Evolutionary conservation across 345 rosid genomes (phyloP).

Genomic region (Salix exigua): DNA sequence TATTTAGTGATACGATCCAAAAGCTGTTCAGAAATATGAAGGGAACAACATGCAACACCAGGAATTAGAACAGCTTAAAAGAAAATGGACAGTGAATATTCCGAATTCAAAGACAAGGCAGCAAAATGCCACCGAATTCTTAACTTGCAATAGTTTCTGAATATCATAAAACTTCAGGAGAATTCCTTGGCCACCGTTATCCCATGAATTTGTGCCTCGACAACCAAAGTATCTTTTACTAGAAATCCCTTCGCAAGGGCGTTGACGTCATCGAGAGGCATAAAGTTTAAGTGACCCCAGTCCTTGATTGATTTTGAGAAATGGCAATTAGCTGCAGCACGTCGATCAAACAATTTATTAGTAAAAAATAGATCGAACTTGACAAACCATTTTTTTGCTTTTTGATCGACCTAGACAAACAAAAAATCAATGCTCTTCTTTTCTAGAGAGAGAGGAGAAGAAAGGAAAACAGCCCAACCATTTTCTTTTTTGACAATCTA

Average conservation of each 20-base stretch:
- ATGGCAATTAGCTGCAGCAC: neutral
- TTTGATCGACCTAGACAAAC: no score
- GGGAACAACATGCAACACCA: neutral
- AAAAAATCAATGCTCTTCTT: no score
- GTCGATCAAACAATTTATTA: neutral
- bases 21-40: no score
- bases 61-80: neutral
- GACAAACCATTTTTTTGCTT: neutral
- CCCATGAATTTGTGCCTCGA: neutral
- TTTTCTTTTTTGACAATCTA: neutral
- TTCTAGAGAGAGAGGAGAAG: no score
- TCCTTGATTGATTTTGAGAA: neutral
- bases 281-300: neutral
- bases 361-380: neutral
- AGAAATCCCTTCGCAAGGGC: neutral
- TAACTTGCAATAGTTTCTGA: neutral
- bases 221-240: neutral
- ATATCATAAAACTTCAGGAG: neutral
- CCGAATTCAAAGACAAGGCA: neutral
- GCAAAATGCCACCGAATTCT: neutral
- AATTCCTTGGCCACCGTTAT: neutral
- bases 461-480: neutral
- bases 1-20: no score
- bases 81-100: neutral
- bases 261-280: constrained; percentile 1